phyloP scores from a whole-genome alignment of 179 eudicot species.

The Camellia oleifera region DNA sequence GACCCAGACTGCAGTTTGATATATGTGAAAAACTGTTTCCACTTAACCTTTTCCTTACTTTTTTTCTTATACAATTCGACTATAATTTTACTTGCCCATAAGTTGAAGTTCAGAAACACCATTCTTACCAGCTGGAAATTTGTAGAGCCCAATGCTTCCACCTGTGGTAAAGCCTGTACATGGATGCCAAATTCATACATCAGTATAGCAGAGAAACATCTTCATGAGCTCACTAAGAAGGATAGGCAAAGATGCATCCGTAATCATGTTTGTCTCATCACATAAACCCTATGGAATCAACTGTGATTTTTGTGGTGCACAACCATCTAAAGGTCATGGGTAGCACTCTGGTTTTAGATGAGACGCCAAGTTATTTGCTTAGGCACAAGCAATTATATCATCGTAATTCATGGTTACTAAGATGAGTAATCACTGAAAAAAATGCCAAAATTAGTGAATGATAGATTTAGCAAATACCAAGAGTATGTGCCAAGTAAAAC shows the following conservation, averaged over 20 bases:
- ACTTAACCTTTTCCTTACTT: background rate
- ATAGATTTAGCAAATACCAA: background rate
- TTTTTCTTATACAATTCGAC: background rate
- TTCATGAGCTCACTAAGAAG: background rate
- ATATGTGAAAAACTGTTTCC: background rate
- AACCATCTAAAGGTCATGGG: background rate
- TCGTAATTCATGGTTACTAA: background rate
- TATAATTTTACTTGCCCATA: background rate
- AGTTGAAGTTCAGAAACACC: slow-evolving; percentile 2
- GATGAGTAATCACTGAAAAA: background rate
- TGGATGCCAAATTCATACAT: slow-evolving; percentile 23
- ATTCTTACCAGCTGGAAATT: slow-evolving; percentile 69
- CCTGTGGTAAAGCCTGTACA: slow-evolving; percentile 63
- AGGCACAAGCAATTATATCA: background rate
- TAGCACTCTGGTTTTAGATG: background rate
- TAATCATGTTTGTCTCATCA: background rate
- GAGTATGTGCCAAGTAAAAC: background rate
- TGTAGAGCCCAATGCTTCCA: slow-evolving; percentile 56
- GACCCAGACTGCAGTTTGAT: background rate
- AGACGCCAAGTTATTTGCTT: background rate
- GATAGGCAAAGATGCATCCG: slow-evolving; percentile 10
- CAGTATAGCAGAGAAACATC: slow-evolving; percentile 11
- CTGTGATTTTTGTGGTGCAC: background rate
- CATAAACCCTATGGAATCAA: background rate
- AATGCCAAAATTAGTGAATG: background rate